Conservation (phyloP, 2,329 filamentous ascomycete genomes). For the Botrytis medusae region DNA sequence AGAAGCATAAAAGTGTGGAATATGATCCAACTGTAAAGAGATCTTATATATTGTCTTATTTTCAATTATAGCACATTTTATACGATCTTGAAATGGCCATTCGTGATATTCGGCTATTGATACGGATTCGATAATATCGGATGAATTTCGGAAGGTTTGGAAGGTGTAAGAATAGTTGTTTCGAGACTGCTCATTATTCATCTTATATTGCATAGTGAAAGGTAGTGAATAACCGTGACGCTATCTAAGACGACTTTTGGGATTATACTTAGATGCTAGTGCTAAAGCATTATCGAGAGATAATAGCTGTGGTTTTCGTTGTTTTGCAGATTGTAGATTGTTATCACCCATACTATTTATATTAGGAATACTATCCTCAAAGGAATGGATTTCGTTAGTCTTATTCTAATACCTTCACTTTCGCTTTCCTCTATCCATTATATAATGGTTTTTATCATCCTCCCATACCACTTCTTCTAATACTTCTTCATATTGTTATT, state of each 20-base stretch:
- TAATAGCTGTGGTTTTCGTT: constrained; percentile 23
- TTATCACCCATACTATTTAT: constrained; percentile 2
- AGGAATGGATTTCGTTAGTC: not conserved
- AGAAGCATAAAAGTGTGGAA: no score
- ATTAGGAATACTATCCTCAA: constrained; percentile 6
- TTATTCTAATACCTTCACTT: constrained; percentile 3
- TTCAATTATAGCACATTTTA: no score
- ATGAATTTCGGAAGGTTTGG: no score
- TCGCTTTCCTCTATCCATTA: not conserved
- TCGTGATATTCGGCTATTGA: no score
- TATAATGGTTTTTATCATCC: constrained; percentile 5
- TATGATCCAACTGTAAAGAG: no score
- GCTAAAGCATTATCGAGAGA: no score
- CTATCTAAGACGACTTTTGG: constrained; percentile 10
- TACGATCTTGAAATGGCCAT: no score
- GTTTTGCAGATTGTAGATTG: constrained; percentile 23
- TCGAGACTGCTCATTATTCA: constrained; percentile 21
- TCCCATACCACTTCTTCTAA: constrained; percentile 2
- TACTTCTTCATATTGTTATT: constrained; percentile 2
- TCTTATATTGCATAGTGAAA: constrained; percentile 23
- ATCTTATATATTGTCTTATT: no score
- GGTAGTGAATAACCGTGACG: constrained; percentile 19
- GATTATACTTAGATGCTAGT: constrained; percentile 17
- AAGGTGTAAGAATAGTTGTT: no score
- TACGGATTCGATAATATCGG: no score